phyloP scores from a whole-genome alignment of 768 basidiomycete genomes.

The Boletus rex-veris region DNA sequence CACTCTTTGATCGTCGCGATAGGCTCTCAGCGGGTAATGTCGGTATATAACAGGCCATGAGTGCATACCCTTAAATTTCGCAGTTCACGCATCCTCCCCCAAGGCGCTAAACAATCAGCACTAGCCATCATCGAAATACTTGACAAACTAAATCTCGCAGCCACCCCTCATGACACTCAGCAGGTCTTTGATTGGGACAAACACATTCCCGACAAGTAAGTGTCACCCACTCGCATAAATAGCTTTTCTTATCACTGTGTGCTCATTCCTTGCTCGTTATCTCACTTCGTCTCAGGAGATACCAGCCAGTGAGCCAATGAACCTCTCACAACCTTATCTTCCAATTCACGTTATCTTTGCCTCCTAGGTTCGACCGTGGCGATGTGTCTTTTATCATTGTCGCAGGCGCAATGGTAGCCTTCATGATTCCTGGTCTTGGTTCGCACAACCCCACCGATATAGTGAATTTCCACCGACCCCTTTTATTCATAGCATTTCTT shows the following conservation, averaged over 20 bases:
- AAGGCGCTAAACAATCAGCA: not conserved
- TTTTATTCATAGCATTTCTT: constrained; percentile 50
- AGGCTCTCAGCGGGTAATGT: not conserved
- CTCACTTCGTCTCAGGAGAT: constrained; percentile 17
- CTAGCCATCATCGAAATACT: not conserved
- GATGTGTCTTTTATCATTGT: constrained; percentile 70
- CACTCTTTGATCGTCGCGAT: not conserved
- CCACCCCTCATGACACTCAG: constrained; percentile 9
- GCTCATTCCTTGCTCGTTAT: not conserved
- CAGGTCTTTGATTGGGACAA: not conserved
- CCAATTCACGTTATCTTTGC: constrained; percentile 2
- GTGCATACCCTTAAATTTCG: not conserved
- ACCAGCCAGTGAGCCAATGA: constrained; percentile 25
- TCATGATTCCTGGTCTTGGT: constrained; percentile 80
- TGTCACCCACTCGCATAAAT: not conserved
- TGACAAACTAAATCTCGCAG: not conserved
- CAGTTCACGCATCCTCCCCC: not conserved
- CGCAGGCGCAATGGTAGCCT: constrained; percentile 65
- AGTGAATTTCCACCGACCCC: not conserved
- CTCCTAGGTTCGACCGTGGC: constrained; percentile 59
- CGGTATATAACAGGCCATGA: not conserved
- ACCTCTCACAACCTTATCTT: not conserved
- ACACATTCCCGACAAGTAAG: constrained; percentile 14
- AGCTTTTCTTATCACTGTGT: constrained; percentile 1
- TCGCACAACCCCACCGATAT: constrained; percentile 11